These are phyloP conservation scores for Vicia sativa DNA, from an alignment of 306 rosid species.

Conservation along the genomic window DNA sequence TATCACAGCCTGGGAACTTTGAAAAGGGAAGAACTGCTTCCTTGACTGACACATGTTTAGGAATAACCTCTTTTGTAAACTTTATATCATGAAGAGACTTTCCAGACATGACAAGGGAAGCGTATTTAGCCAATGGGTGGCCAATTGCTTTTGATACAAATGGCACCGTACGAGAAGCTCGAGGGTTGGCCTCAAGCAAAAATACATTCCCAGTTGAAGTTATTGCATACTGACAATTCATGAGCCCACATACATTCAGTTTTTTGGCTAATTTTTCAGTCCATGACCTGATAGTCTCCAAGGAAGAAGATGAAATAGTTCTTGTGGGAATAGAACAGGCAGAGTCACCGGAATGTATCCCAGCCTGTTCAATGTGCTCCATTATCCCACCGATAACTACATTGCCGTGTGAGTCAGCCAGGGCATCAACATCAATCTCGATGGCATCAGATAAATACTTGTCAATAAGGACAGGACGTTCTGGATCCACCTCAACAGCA, in stretches of 20 bases:
- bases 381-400: conserved; percentile 98
- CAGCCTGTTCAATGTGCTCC: conserved; percentile 99
- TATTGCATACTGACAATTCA: conserved; percentile 98
- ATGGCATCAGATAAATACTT: conserved; percentile 84
- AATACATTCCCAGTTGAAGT: conserved; percentile 71
- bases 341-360: conserved; percentile 97
- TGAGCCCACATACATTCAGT: conserved; percentile 85
- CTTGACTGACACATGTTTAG: conserved; percentile 83
- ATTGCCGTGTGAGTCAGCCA: conserved; percentile 90
- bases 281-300: conserved; percentile 84
- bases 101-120: conserved; percentile 97
- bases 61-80: conserved; percentile 86
- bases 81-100: conserved; percentile 74
- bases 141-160: conserved; percentile 98
- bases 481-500: conserved; percentile 97
- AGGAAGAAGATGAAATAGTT: conserved; percentile 72
- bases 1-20: conserved; percentile 91
- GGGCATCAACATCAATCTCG: conserved; percentile 95
- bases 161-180: conserved; percentile 93
- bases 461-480: conserved; percentile 90
- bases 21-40: conserved; percentile 98
- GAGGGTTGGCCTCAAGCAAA: conserved; percentile 96
- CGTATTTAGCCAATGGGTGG: conserved; percentile 95
- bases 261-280: conserved; percentile 80
- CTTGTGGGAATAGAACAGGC: conserved; percentile 91